phyloP scores from a whole-genome alignment of 2,329 filamentous ascomycete genomes.

The Pseudopyrenochaeta lycopersici region DNA sequence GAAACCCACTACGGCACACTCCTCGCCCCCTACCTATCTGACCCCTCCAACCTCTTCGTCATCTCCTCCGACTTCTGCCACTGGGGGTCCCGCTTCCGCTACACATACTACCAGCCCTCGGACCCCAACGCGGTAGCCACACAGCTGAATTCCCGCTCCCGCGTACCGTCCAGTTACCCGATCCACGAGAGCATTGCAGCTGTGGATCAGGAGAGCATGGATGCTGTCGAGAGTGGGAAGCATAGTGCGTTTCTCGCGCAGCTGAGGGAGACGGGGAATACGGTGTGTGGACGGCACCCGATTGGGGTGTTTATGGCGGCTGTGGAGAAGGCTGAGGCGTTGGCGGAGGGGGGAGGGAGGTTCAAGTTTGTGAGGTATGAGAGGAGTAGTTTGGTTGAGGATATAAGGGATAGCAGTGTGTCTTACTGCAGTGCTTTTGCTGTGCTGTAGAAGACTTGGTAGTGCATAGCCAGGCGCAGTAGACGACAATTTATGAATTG shows the following conservation, averaged over 20 bases:
- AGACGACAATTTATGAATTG: no score
- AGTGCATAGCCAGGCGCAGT: no score
- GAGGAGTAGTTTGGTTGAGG: constrained; percentile 78
- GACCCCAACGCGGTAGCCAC: constrained; percentile 50
- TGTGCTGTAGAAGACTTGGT: constrained; percentile 59
- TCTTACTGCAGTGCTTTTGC: constrained; percentile 96
- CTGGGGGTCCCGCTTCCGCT: constrained; percentile 87
- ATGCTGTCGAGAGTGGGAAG: constrained; percentile 79
- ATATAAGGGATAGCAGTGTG: constrained; percentile 80
- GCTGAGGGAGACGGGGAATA: constrained; percentile 80
- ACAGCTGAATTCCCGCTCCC: constrained; percentile 50
- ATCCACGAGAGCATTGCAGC: constrained; percentile 87
- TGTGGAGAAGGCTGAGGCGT: constrained; percentile 66
- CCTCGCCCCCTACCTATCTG: constrained; percentile 79
- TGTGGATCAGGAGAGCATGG: constrained; percentile 84
- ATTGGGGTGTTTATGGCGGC: constrained; percentile 94
- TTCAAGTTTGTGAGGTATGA: constrained; percentile 90
- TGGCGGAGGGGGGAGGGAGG: constrained; percentile 62
- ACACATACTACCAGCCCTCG: constrained; percentile 76
- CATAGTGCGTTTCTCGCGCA: constrained; percentile 75
- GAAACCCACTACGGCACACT: constrained; percentile 75
- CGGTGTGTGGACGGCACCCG: constrained; percentile 92
- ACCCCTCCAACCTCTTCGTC: constrained; percentile 81
- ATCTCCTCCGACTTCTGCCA: constrained; percentile 97
- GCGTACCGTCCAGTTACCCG: constrained; percentile 56